These are phyloP conservation scores for Pulchroboletus neoregius DNA, from an alignment of 1,284 basidiomycete genomes.

Conservation along the genomic window DNA sequence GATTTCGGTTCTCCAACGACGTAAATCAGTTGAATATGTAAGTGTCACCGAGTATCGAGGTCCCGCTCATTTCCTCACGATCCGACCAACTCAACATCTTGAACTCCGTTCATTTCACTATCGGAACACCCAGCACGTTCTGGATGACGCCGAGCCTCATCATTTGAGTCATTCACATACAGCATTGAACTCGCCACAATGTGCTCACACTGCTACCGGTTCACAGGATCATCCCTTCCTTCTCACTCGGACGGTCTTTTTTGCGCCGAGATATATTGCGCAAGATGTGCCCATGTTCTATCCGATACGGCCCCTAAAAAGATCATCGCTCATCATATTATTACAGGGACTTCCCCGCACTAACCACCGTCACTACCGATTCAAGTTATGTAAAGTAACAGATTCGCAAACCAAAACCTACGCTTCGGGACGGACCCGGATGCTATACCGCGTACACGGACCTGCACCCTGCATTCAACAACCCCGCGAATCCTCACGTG, in stretches of 20 bases:
- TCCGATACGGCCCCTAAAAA: too few relatives aligned
- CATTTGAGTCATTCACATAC: background rate
- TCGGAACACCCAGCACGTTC: background rate
- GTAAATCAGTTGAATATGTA: background rate
- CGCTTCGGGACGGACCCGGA: too few relatives aligned
- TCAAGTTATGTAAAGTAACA: too few relatives aligned
- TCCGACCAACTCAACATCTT: background rate
- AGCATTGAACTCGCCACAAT: background rate
- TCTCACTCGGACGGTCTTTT: too few relatives aligned
- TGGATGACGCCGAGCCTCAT: slow-evolving; percentile 1
- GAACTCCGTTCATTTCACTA: slow-evolving; percentile 7
- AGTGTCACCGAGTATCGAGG: background rate
- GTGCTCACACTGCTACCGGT: too few relatives aligned
- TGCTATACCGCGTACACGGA: background rate
- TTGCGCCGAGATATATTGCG: too few relatives aligned
- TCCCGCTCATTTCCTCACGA: background rate
- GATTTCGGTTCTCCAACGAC: background rate
- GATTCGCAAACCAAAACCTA: slow-evolving; percentile 2
- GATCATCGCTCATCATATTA: too few relatives aligned
- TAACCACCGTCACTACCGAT: slow-evolving; percentile 1
- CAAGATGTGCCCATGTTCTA: too few relatives aligned
- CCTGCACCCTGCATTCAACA: background rate
- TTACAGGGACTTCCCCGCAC: slow-evolving; percentile 5
- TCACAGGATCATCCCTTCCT: slow-evolving; percentile 3
- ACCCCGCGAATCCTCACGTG: background rate